Evolutionary conservation across 345 rosid species (phyloP), one percentile per base, ranked within the genome.

Genomic region (Populus pruinosa): DNA sequence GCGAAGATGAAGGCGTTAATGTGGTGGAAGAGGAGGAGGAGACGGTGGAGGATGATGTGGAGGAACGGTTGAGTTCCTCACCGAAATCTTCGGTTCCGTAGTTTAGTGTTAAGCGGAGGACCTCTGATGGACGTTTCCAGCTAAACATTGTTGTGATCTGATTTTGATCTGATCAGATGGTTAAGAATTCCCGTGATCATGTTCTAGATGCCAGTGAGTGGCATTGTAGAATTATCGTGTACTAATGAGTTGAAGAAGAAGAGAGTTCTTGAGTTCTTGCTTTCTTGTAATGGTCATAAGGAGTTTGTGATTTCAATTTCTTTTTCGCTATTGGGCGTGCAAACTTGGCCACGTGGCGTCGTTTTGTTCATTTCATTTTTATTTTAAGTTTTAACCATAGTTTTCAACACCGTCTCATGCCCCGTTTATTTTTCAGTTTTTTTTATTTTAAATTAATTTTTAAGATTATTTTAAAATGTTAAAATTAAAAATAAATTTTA

Each of bases 61-160:
- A 71, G 2, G 88, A 47, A 39, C 81, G 89, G 77, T 81, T 80
- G 17, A 79, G 87, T 80, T 89, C 90, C 25, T 89, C 91, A 27
- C 77, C 83, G 23, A 85, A 84, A 70, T 89, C 93, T 76, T 94
- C 98, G 0, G 87, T 80, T 8, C 98, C 97, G 75, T 93, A 96
- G 0, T 85, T 84, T 59, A 96, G 94, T 14, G 84, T 87, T 18
- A 96, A 76, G 43, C 90, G 96, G 88, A 93, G 92, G 82, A 79
- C 81, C 86, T 96, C 98, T 81, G 90, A 88, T 6, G 98, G 86
- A 73, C 99, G 85, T 82, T 93, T 94, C 99, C 99, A 96, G 49
- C 99, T 97, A 65, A 98, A 96, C 99, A 96, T 96, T 87, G 85
- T 69, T 67, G 27, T 29, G 27, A 53, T 69, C 8, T 44, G 64